Percentiles rank a stretch among this genome's conserved stretches.
phyloP scores from a whole-genome alignment of 495 filamentous ascomycete species.

The Aspergillus egyptiacus region DNA sequence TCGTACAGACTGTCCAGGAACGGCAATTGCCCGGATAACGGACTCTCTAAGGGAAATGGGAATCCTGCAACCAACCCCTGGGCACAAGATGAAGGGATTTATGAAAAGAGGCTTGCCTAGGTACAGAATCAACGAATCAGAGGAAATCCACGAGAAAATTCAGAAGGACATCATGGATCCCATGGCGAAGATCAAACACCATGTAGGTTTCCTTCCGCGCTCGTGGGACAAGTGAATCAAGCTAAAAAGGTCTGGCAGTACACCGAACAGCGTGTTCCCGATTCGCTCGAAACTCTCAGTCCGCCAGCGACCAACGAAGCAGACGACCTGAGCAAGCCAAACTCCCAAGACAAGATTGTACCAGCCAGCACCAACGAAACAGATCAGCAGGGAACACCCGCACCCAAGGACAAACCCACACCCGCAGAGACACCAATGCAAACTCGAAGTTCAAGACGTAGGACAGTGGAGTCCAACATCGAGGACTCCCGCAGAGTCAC shows the following conservation, averaged over 20 bases:
- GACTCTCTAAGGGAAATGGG: constrained; percentile 24
- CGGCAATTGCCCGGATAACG: constrained; percentile 22
- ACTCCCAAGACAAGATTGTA: not conserved
- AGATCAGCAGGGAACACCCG: not conserved
- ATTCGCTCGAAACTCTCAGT: not conserved
- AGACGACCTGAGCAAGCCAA: not conserved
- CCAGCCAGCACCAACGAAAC: not conserved
- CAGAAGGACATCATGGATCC: constrained; percentile 30
- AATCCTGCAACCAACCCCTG: constrained; percentile 24
- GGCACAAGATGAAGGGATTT: constrained; percentile 27
- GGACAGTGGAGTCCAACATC: not conserved
- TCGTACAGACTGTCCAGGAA: constrained; percentile 29
- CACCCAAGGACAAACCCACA: not conserved
- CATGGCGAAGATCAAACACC: constrained; percentile 31
- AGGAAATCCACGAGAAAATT: constrained; percentile 20
- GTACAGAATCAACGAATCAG: constrained; percentile 18
- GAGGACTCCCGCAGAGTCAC: not conserved
- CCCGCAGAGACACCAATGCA: not conserved
- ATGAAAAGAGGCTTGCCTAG: constrained; percentile 20
- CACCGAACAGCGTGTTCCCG: not conserved
- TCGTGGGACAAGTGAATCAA: not conserved
- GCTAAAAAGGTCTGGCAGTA: constrained; percentile 14
- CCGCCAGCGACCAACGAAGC: constrained; percentile 1
- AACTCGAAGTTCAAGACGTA: not conserved
- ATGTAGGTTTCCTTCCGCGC: constrained; percentile 26